Evolutionary conservation across 1,284 basidiomycete genomes (phyloP).

Genomic region (Marasmius sp.): DNA sequence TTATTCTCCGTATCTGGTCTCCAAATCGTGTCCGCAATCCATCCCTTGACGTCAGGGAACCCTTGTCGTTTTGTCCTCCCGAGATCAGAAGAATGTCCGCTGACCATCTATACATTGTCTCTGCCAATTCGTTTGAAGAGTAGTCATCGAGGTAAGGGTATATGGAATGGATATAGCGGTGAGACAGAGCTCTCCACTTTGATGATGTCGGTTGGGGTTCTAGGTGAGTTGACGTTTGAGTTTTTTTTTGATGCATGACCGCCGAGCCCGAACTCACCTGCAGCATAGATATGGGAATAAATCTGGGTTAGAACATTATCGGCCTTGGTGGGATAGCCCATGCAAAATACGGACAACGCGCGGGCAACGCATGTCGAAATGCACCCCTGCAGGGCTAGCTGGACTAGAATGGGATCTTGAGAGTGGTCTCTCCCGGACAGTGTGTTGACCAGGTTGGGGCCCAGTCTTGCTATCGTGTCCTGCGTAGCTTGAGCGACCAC

Average conservation of each 20-base stretch:
- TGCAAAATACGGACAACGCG: conserved; percentile 66
- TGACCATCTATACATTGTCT: conserved; percentile 70
- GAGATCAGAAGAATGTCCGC: conserved; percentile 64
- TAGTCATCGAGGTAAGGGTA: conserved; percentile 67
- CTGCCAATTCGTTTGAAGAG: conserved; percentile 63
- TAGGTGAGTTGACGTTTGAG: conserved; percentile 22
- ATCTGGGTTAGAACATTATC: conserved; percentile 66
- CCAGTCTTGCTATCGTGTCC: conserved; percentile 61
- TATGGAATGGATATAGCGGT: conserved; percentile 62
- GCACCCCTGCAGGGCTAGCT: conserved; percentile 70
- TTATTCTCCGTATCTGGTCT: conserved; percentile 60
- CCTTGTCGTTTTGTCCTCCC: conserved; percentile 45
- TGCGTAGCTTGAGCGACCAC: conserved; percentile 47
- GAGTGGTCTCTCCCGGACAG: conserved; percentile 63
- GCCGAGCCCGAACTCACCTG: conserved; percentile 39
- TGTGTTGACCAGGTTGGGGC: conserved; percentile 55
- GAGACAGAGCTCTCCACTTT: conserved; percentile 71
- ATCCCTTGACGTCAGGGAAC: conserved; percentile 36
- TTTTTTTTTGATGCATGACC: conserved; percentile 6
- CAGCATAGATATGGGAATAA: conserved; percentile 61
- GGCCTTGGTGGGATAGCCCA: conserved; percentile 68
- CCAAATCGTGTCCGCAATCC: conserved; percentile 51
- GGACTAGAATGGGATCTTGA: conserved; percentile 71
- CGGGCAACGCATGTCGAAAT: conserved; percentile 64
- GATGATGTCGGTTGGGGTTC: conserved; percentile 76